Base-by-base conservation (phyloP, 176 grass and related monocot genomes). In the Rhynchospora tenuis region DNA sequence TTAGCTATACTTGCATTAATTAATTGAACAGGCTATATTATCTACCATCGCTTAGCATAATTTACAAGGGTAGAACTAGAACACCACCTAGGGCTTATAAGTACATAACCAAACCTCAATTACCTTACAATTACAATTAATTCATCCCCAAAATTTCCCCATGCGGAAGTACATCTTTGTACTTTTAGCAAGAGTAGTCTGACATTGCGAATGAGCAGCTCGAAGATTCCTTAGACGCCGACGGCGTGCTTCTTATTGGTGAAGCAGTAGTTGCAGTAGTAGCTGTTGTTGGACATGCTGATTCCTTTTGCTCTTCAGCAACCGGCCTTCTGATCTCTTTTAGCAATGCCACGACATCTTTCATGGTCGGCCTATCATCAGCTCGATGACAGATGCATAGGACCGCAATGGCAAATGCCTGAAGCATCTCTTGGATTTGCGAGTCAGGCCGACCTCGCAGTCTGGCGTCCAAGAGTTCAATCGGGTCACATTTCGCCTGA, bases 191-290 rank as follows among this genome's bases (percentile, higher is more conserved):
- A 0, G 95, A 99, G 80, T 93, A 93, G 61, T 99, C 89, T 13
- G 90, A 94, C 95, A 98, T 89, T 68, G 89, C 95, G 51, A 98
- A 98, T 6, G 95, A 93, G 81, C 90, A 94, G 82, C 84, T 93
- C 5, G 89, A 93, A 48, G 95, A 94, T 8, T 85, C 95, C 48
- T 86, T 88, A 17, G 87, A 67, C 57, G 72, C 24, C 46, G 87
- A 67, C 63, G 72, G 31, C 54, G 80, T 9, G 46, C 59, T 91
- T 45, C 79, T 43, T 11, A 28, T 85, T 10, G 87, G 88, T 26
- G 89, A 83, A 83, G 79, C 61, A 52, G 80, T 65, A 11, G 73
- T 6, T 5, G 58, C 54, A 52, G 38, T 27, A 16, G 33, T 1
- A 26, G 78, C 24, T 65, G 86, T 82, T 6, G 69, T n/a, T 0